phyloP scores from a whole-genome alignment of 2,329 filamentous ascomycete genomes.

The Aspergillus viridinutans region DNA sequence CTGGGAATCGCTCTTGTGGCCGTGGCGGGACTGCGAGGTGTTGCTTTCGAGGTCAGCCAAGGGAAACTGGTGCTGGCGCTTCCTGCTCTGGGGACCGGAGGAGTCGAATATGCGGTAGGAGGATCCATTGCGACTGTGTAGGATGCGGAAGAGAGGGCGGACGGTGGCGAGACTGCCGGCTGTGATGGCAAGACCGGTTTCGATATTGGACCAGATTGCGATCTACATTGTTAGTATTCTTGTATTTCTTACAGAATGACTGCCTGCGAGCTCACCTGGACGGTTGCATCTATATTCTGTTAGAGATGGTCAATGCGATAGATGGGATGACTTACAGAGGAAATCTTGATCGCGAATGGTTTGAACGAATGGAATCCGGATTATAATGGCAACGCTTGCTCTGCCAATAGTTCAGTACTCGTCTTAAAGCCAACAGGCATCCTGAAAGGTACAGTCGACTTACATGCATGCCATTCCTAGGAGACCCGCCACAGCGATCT shows the following conservation, averaged over 20 bases:
- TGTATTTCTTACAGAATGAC: neutral
- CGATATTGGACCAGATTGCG: constrained; percentile 20
- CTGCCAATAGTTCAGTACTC: constrained; percentile 1
- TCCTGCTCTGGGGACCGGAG: neutral
- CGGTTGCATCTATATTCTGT: neutral
- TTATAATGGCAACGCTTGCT: constrained; percentile 17
- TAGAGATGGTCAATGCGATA: neutral
- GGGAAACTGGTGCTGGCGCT: neutral
- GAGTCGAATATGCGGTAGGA: neutral
- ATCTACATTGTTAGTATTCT: constrained; percentile 6
- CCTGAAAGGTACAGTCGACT: neutral
- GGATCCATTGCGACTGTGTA: neutral
- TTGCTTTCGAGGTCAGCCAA: neutral
- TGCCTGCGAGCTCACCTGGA: neutral
- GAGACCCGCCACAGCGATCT: constrained; percentile 14
- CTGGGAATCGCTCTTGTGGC: neutral
- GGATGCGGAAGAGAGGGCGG: constrained; percentile 12
- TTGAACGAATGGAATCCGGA: constrained; percentile 13
- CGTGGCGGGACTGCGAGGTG: neutral
- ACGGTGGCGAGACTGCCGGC: constrained; percentile 18
- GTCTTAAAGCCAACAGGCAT: neutral
- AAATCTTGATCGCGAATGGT: constrained; percentile 13
- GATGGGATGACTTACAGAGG: constrained; percentile 11
- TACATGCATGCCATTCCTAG: constrained; percentile 21
- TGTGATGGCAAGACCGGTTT: constrained; percentile 19